A percentile compares a stretch with the other conserved stretches of the same genome.
Conservation (phyloP, 2,329 filamentous ascomycete species). For the Chrysoporthe deuterocubensis region DNA sequence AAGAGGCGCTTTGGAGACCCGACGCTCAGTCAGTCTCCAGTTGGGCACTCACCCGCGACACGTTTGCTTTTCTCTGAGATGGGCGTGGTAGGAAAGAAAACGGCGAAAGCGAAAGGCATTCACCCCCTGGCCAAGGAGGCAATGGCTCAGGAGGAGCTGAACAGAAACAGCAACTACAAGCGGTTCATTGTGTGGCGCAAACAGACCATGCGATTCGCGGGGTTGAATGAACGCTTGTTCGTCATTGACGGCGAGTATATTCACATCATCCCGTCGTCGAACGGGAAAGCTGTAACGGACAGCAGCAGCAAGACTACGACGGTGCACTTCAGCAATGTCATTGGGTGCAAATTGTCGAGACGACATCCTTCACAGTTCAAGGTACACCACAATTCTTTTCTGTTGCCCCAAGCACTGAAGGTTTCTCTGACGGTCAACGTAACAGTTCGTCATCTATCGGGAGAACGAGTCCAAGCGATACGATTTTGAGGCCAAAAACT, state of each 20-base stretch:
- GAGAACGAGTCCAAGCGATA: constrained; percentile 79
- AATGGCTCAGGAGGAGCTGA: constrained; percentile 62
- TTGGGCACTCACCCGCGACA: constrained; percentile 25
- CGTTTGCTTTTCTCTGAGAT: constrained; percentile 26
- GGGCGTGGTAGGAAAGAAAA: constrained; percentile 47
- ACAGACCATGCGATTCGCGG: constrained; percentile 80
- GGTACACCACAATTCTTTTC: constrained; percentile 47
- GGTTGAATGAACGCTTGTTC: constrained; percentile 74
- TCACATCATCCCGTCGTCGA: constrained; percentile 76
- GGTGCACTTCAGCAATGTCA: constrained; percentile 80
- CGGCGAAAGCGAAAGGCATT: constrained; percentile 57
- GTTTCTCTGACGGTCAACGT: constrained; percentile 10
- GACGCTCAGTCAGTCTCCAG: constrained; percentile 28
- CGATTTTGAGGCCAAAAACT: constrained; percentile 78
- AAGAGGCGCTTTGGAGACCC: constrained; percentile 66
- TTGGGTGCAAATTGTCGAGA: constrained; percentile 80
- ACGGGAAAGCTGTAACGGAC: constrained; percentile 68
- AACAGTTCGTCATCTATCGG: constrained; percentile 71
- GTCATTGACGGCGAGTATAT: constrained; percentile 86
- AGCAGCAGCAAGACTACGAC: constrained; percentile 74
- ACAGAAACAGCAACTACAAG: constrained; percentile 64
- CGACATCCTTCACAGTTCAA: constrained; percentile 83
- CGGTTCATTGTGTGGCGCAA: constrained; percentile 82
- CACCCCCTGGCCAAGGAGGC: constrained; percentile 71
- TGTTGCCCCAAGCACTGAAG: not conserved